Conservation (phyloP, 129 eudicot genomes). For the Scalesia atractyloides region DNA sequence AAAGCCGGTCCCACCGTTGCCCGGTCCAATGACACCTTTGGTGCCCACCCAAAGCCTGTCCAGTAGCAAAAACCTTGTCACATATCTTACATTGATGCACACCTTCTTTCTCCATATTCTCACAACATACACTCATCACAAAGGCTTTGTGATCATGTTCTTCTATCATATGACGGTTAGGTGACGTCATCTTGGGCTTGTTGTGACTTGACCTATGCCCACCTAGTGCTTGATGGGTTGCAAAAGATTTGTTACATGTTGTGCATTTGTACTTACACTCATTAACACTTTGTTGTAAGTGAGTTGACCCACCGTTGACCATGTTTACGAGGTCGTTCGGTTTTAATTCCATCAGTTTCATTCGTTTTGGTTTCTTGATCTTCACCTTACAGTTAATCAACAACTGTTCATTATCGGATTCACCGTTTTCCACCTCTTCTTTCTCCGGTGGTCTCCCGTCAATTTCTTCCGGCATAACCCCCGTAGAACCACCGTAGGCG, state of each 20-base stretch:
- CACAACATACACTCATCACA: background rate
- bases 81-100: constrained; percentile 44
- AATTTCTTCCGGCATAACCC: background rate
- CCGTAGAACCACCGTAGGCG: background rate
- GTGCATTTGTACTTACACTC: constrained; percentile 51
- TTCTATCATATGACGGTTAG: background rate
- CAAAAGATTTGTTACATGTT: constrained; percentile 55
- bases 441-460: background rate
- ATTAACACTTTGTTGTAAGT: background rate
- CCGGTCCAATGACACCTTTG: constrained; percentile 56
- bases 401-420: constrained; percentile 11
- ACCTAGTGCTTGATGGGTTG: constrained; percentile 62
- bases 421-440: background rate
- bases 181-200: constrained; percentile 30
- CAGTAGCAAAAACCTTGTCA: constrained; percentile 42
- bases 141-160: background rate
- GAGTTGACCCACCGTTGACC: background rate
- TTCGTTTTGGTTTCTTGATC: constrained; percentile 38
- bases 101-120: constrained; percentile 12
- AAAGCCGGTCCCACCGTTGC: constrained; percentile 21
- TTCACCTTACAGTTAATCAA: constrained; percentile 17
- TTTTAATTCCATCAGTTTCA: constrained; percentile 42
- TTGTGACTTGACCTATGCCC: constrained; percentile 69
- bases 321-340: background rate
- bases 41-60: constrained; percentile 59